Evolutionary conservation across 306 rosid genomes (phyloP).

Genomic region (Cicer cuneatum): DNA sequence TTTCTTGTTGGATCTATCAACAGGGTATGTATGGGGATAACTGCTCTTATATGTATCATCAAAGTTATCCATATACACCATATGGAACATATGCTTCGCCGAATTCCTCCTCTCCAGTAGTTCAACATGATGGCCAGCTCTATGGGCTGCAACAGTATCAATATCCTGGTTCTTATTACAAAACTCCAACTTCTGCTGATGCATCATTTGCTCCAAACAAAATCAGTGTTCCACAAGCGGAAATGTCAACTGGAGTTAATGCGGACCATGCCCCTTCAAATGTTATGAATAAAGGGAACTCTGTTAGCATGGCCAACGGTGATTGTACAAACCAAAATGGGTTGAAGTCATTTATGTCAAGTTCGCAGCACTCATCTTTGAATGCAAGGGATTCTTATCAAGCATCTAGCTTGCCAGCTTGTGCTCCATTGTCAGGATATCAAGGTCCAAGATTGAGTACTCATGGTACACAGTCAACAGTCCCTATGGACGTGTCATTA

Average conservation of each 20-base stretch:
- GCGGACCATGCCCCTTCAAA: conserved; percentile 40
- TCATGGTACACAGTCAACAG: conserved; percentile 40
- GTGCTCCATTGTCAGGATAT: conserved; percentile 47
- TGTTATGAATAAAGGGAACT: conserved; percentile 44
- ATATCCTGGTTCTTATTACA: conserved; percentile 55
- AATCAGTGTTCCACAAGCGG: conserved; percentile 41
- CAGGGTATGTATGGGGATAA: conserved; percentile 59
- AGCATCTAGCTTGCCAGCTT: conserved; percentile 44
- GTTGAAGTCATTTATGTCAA: conserved; percentile 36
- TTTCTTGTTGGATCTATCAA: conserved; percentile 18
- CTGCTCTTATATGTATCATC: conserved; percentile 53
- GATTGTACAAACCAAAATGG: conserved; percentile 43
- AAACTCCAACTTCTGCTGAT: conserved; percentile 46
- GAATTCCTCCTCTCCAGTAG: conserved; percentile 46
- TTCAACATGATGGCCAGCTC: conserved; percentile 53
- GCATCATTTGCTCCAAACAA: conserved; percentile 44
- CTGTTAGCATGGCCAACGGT: conserved; percentile 31
- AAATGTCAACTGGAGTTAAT: conserved; percentile 41
- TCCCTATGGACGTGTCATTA: conserved; percentile 29
- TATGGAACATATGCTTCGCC: conserved; percentile 50
- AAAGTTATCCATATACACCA: conserved; percentile 56
- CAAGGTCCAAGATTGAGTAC: conserved; percentile 46
- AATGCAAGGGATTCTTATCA: conserved; percentile 47
- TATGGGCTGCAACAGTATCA: conserved; percentile 60
- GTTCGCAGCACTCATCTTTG: conserved; percentile 47